Evolutionary conservation across 208 protist species (phyloP).

Genomic region (Plasmodiophora brassicae): DNA sequence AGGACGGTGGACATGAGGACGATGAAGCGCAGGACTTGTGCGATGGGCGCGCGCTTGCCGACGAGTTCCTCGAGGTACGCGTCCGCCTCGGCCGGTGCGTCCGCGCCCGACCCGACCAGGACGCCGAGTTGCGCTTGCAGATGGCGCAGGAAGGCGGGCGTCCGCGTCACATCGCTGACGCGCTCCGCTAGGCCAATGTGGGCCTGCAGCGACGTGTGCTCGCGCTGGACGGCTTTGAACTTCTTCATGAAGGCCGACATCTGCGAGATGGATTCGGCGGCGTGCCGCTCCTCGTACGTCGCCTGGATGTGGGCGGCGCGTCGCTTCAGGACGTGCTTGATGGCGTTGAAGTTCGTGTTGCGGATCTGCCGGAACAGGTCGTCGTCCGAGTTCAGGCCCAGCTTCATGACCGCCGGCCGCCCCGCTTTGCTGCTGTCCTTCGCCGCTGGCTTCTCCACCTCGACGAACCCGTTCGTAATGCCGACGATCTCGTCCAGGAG

Average conservation of each 20-base stretch:
- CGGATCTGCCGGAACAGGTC: neutral
- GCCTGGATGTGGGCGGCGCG: conserved; percentile 11
- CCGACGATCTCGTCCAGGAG: conserved; percentile 19
- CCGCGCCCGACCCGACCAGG: neutral
- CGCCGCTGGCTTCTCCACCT: no score
- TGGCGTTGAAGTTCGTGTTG: neutral
- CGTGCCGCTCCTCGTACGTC: conserved; percentile 15
- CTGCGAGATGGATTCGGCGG: neutral
- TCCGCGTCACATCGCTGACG: neutral
- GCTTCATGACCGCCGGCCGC: neutral
- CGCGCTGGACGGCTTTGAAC: neutral
- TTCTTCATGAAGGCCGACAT: conserved; percentile 33
- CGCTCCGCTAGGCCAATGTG: neutral
- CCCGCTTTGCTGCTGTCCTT: neutral
- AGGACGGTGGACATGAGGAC: neutral
- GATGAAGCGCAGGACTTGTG: neutral
- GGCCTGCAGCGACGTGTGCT: neutral
- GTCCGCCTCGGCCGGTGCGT: neutral
- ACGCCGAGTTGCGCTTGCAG: neutral
- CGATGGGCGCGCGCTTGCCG: neutral
- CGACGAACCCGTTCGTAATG: conserved; percentile 9
- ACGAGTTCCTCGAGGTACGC: neutral
- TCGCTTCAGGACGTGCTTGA: conserved; percentile 18
- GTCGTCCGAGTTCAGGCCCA: neutral
- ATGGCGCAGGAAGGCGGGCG: neutral